Percentiles rank a stretch among this genome's conserved stretches.
Conservation (phyloP, 345 rosid genomes). For the Rhodamnia argentea region DNA sequence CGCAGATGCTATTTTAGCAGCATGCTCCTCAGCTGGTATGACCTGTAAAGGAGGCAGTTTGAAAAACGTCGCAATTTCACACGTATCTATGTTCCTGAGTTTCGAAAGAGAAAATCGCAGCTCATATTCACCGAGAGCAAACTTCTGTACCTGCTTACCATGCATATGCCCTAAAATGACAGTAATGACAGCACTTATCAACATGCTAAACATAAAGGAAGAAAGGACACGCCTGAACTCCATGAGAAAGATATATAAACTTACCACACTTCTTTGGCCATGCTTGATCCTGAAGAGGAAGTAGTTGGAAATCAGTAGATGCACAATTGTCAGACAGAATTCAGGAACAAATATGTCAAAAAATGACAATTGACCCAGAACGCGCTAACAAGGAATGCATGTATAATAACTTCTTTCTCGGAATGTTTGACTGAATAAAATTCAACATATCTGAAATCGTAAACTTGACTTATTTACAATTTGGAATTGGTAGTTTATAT, state of each 20-base stretch:
- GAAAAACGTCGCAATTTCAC: not conserved
- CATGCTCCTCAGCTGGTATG: conserved; percentile 49
- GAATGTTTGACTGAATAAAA: not conserved
- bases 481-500: not conserved
- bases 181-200: not conserved
- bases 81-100: not conserved
- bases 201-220: not conserved
- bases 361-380: not conserved
- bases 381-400: not conserved
- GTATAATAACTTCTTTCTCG: not conserved
- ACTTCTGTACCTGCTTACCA: conserved; percentile 35
- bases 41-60: conserved; percentile 9
- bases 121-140: not conserved
- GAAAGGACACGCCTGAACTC: not conserved
- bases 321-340: not conserved
- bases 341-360: not conserved
- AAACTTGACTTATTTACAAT: not conserved
- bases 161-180: conserved; percentile 30
- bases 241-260: not conserved
- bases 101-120: not conserved
- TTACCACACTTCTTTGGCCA: conserved; percentile 59
- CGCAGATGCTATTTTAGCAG: conserved; percentile 40
- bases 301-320: not conserved
- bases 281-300: conserved; percentile 37
- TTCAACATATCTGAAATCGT: not conserved